Evolutionary conservation across 192 early-diverging fungal species (phyloP).

Genomic region (Backusella australiensis): DNA sequence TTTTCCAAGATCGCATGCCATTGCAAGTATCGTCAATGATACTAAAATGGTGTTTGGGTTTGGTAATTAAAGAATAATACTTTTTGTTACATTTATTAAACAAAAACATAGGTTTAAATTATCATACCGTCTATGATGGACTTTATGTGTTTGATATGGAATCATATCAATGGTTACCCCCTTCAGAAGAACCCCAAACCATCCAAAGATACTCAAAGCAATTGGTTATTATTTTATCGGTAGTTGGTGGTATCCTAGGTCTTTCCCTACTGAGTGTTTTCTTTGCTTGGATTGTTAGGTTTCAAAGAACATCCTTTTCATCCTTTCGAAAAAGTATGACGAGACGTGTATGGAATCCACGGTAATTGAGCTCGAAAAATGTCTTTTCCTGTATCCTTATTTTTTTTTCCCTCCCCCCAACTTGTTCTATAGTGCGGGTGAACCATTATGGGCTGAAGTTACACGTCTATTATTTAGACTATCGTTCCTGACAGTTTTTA

Average conservation of each 20-base stretch:
- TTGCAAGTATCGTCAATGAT: slow-evolving; percentile 10
- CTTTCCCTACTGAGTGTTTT: not conserved
- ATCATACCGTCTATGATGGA: slow-evolving; percentile 19
- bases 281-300: not conserved
- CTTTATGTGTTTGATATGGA: slow-evolving; percentile 18
- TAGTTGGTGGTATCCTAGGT: not conserved
- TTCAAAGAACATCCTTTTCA: not conserved
- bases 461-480: slow-evolving; percentile 18
- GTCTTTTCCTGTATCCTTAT: not conserved
- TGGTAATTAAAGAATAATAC: not conserved
- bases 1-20: slow-evolving; percentile 15
- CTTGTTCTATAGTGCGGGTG: not conserved
- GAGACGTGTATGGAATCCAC: slow-evolving; percentile 5
- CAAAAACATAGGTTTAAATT: slow-evolving; percentile 6
- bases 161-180: slow-evolving; percentile 2
- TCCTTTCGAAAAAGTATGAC: not conserved
- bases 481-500: slow-evolving; percentile 9
- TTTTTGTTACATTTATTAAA: no score
- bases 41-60: slow-evolving; percentile 18
- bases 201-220: not conserved
- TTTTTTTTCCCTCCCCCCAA: not conserved
- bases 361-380: not conserved
- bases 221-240: not conserved
- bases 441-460: slow-evolving; percentile 24
- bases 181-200: not conserved